phyloP scores from a whole-genome alignment of 1,284 basidiomycete genomes.

The Irpex rosettiformis region DNA sequence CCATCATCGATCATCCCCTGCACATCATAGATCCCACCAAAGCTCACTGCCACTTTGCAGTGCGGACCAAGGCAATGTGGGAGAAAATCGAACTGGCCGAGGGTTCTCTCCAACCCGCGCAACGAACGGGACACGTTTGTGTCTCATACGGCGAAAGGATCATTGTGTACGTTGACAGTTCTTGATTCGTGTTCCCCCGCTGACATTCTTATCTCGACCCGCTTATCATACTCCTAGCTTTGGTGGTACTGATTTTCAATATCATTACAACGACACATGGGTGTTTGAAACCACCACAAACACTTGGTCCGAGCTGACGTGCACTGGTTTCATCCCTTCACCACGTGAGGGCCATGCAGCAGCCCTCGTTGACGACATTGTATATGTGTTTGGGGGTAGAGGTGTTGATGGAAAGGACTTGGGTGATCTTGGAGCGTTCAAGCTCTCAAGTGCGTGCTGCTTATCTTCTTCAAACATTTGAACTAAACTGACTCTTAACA shows the following conservation, averaged over 20 bases:
- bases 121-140: constrained; percentile 91
- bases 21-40: constrained; percentile 10
- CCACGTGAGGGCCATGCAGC: constrained; percentile 97
- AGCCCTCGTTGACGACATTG: constrained; percentile 94
- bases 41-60: constrained; percentile 37
- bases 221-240: constrained; percentile 55
- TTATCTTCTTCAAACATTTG: background rate
- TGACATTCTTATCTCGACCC: constrained; percentile 7
- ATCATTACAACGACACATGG: constrained; percentile 99
- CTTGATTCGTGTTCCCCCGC: background rate
- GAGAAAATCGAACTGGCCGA: constrained; percentile 69
- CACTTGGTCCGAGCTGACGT: constrained; percentile 90
- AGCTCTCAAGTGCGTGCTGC: constrained; percentile 78
- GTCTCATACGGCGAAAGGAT: constrained; percentile 86
- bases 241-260: constrained; percentile 97
- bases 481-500: constrained; percentile 25
- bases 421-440: constrained; percentile 94
- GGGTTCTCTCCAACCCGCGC: constrained; percentile 68
- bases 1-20: no score
- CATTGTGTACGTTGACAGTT: constrained; percentile 59
- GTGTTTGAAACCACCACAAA: constrained; percentile 83
- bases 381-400: constrained; percentile 97
- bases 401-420: constrained; percentile 98
- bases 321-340: constrained; percentile 96
- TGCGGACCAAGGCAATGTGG: constrained; percentile 73